Conservation (phyloP, 2,329 filamentous ascomycete species). For the Gliomastix tumulicola region DNA sequence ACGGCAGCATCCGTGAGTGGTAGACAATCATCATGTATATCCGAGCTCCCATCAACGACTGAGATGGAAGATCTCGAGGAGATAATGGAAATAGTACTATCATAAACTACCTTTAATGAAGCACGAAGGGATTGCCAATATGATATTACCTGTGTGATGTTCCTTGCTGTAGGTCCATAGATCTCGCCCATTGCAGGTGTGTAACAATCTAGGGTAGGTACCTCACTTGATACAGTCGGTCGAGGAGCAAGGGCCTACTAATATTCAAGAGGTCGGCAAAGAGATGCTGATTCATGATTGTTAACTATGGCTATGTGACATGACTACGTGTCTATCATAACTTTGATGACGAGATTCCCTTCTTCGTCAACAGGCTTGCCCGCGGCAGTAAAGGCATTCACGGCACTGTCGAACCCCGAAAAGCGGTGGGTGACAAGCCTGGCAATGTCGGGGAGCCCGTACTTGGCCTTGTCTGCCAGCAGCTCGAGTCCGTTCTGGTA, state of each 20-base stretch:
- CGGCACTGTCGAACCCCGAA: constrained; percentile 5
- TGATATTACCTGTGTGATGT: not conserved
- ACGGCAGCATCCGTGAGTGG: constrained; percentile 62
- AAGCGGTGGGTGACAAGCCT: constrained; percentile 9
- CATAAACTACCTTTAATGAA: too few relatives aligned
- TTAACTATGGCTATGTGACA: not conserved
- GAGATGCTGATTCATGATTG: not conserved
- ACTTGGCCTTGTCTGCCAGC: constrained; percentile 5
- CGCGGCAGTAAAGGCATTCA: constrained; percentile 8
- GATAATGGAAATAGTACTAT: too few relatives aligned
- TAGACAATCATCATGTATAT: too few relatives aligned
- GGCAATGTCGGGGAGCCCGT: constrained; percentile 8
- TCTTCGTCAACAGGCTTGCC: constrained; percentile 8
- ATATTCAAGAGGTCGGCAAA: not conserved
- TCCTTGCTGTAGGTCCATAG: too few relatives aligned
- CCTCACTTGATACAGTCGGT: too few relatives aligned
- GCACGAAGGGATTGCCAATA: too few relatives aligned
- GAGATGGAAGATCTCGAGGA: too few relatives aligned
- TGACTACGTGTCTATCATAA: constrained; percentile 9
- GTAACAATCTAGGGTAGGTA: too few relatives aligned
- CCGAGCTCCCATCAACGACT: too few relatives aligned
- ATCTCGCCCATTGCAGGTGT: too few relatives aligned
- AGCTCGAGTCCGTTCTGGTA: constrained; percentile 11
- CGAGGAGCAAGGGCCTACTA: too few relatives aligned
- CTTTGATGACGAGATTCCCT: constrained; percentile 10